Evolutionary conservation across 345 rosid species (phyloP).

Genomic region (Camelina hispida): DNA sequence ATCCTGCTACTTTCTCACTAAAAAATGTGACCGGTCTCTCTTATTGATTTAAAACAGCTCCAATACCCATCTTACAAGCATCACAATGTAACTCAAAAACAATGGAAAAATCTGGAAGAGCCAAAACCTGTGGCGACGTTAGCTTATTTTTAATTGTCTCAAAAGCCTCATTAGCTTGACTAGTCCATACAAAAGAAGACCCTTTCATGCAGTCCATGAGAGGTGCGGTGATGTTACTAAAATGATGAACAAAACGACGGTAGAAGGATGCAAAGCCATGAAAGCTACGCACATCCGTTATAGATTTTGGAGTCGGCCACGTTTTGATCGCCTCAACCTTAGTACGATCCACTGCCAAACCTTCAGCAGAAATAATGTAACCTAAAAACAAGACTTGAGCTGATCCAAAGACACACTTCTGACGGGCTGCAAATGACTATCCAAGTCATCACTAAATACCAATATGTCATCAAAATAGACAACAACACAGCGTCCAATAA

Average conservation of each 20-base stretch:
- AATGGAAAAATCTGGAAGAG: no score
- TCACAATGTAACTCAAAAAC: background rate
- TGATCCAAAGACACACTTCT: background rate
- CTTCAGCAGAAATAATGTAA: background rate
- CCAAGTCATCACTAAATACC: background rate
- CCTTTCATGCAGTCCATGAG: no score
- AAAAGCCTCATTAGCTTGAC: no score
- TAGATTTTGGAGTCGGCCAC: no score
- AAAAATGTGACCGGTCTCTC: background rate
- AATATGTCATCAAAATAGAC: background rate
- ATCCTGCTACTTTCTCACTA: background rate
- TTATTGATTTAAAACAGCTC: background rate
- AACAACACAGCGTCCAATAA: background rate
- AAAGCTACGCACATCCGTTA: no score
- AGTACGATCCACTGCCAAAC: background rate
- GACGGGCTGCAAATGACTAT: background rate
- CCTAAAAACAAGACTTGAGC: background rate
- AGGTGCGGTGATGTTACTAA: no score
- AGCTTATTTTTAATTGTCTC: no score
- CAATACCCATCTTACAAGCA: background rate
- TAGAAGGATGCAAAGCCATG: background rate
- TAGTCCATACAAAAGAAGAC: no score
- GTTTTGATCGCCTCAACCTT: no score
- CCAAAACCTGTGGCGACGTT: no score
- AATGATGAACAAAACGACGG: background rate